Percentiles rank a stretch among this genome's conserved stretches.
phyloP scores from a whole-genome alignment of 148 eudicot species.

The Simmondsia chinensis region DNA sequence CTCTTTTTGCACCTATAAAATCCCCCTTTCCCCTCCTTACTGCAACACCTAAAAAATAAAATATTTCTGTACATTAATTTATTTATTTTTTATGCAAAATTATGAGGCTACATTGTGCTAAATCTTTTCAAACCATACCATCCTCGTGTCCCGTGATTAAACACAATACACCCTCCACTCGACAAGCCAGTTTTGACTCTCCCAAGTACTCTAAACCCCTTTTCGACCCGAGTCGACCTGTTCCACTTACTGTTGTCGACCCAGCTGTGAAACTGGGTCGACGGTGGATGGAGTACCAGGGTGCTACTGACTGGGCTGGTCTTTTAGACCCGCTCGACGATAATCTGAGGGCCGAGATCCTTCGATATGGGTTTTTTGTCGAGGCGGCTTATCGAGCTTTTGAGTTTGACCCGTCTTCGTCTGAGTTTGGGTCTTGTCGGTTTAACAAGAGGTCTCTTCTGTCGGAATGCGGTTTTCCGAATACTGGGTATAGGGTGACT shows the following conservation, averaged over 20 bases:
- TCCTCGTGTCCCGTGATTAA: background rate
- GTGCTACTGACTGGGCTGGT: slow-evolving; percentile 65
- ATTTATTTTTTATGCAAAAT: background rate
- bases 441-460: slow-evolving; percentile 22
- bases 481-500: slow-evolving; percentile 44
- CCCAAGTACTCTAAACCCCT: background rate
- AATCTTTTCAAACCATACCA: background rate
- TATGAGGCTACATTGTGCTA: too few species aligned
- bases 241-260: background rate
- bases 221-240: background rate
- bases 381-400: slow-evolving; percentile 63
- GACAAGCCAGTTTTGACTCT: slow-evolving; percentile 7
- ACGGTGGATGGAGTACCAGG: slow-evolving; percentile 78
- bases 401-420: slow-evolving; percentile 52
- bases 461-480: slow-evolving; percentile 24
- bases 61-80: background rate
- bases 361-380: slow-evolving; percentile 68
- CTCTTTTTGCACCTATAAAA: slow-evolving; percentile 12
- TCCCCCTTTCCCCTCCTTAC: background rate
- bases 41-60: background rate
- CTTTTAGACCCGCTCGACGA: slow-evolving; percentile 76
- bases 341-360: slow-evolving; percentile 44
- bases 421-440: slow-evolving; percentile 32
- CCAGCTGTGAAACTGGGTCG: slow-evolving; percentile 8
- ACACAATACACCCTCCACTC: slow-evolving; percentile 2